Conservation (phyloP, 2,329 filamentous ascomycete genomes). For the Pestalotiopsis sp. region DNA sequence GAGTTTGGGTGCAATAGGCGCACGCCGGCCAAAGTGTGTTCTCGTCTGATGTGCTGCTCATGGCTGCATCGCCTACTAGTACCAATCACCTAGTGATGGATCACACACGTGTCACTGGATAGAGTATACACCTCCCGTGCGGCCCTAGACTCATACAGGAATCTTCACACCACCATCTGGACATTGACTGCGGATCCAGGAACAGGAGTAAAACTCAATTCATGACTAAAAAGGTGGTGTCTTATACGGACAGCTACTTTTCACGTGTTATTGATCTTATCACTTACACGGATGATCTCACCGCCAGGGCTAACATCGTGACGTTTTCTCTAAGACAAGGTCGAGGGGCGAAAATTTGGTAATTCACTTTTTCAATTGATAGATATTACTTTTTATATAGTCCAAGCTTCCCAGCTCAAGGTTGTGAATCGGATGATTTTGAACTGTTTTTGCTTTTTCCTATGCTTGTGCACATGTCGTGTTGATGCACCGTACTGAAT, state of each 20-base stretch:
- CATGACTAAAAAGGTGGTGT: not conserved
- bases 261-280: too few species aligned
- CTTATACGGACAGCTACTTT: not conserved
- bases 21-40: not conserved
- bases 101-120: not conserved
- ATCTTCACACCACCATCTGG: not conserved
- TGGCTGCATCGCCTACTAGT: not conserved
- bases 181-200: not conserved
- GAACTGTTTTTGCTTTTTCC: not conserved
- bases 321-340: not conserved
- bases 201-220: conserved; percentile 2
- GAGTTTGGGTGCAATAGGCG: not conserved
- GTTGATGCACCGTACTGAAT: not conserved
- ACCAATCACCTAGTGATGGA: not conserved
- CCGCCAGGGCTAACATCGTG: not conserved
- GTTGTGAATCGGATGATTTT: not conserved
- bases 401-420: not conserved
- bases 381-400: not conserved
- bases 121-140: not conserved
- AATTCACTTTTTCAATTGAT: not conserved
- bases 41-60: not conserved
- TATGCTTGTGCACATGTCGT: not conserved
- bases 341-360: too few species aligned
- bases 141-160: not conserved
- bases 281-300: too few species aligned